phyloP scores from a whole-genome alignment of 2,329 filamentous ascomycete genomes.

The Trichoderma arundinaceum region DNA sequence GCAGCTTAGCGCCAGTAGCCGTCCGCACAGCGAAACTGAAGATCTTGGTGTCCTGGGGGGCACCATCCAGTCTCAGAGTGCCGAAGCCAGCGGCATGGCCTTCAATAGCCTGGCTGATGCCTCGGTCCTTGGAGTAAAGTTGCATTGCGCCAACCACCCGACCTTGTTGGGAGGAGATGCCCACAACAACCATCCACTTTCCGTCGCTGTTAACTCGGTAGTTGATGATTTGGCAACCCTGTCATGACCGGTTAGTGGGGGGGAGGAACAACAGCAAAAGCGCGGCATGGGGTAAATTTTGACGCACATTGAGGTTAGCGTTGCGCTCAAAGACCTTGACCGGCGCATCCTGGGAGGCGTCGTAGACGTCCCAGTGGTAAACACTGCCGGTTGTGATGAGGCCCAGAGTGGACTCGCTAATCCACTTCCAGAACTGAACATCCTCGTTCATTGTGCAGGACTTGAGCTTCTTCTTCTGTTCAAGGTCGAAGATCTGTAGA shows the following conservation, averaged over 20 bases:
- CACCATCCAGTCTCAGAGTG: constrained; percentile 85
- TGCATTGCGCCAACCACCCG: constrained; percentile 97
- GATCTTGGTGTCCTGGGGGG: constrained; percentile 87
- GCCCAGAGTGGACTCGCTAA: constrained; percentile 85
- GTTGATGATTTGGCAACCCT: constrained; percentile 99
- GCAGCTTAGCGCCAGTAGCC: constrained; percentile 88
- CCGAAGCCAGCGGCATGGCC: constrained; percentile 96
- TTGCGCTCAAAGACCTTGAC: constrained; percentile 96
- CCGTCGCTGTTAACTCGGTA: constrained; percentile 94
- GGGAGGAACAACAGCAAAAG: background rate
- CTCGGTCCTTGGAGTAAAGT: constrained; percentile 92
- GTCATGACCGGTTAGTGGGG: constrained; percentile 27
- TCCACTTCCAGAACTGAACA: constrained; percentile 99
- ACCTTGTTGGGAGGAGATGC: constrained; percentile 91
- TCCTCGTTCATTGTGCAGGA: constrained; percentile 96
- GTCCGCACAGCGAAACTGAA: constrained; percentile 96
- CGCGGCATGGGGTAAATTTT: background rate
- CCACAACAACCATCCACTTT: constrained; percentile 98
- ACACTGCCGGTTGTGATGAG: constrained; percentile 89
- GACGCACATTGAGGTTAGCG: constrained; percentile 79
- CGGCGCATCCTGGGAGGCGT: constrained; percentile 76
- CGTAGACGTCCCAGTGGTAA: constrained; percentile 98
- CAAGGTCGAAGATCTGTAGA: constrained; percentile 96
- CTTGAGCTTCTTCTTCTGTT: constrained; percentile 93
- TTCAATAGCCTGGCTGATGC: constrained; percentile 97